Evolutionary conservation across 2,329 filamentous ascomycete genomes (phyloP).

Genomic region (Microcyclosporella mali): DNA sequence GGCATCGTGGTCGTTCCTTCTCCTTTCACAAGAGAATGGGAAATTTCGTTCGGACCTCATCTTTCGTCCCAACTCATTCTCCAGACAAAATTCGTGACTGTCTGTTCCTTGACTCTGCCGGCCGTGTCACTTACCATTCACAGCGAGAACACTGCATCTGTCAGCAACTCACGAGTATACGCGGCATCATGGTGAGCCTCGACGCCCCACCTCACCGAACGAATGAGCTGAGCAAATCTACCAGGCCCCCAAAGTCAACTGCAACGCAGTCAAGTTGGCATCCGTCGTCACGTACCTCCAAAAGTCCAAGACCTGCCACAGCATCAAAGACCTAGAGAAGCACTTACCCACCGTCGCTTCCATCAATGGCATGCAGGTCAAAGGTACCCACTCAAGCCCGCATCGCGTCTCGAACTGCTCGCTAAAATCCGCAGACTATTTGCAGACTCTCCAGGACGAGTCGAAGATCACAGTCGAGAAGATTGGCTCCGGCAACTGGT

Average conservation of each 20-base stretch:
- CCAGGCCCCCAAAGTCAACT: constrained; percentile 33
- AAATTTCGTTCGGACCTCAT: too few relatives aligned
- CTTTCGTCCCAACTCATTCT: too few relatives aligned
- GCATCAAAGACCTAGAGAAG: constrained; percentile 63
- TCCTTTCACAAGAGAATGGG: too few relatives aligned
- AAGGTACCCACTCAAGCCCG: constrained; percentile 16
- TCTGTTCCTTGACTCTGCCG: too few relatives aligned
- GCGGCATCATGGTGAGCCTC: too few relatives aligned
- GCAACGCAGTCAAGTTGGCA: constrained; percentile 53
- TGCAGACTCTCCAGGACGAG: constrained; percentile 58
- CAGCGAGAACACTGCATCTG: too few relatives aligned
- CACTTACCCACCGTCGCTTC: constrained; percentile 54
- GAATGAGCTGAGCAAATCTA: too few relatives aligned
- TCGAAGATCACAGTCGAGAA: constrained; percentile 59
- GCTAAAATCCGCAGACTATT: constrained; percentile 44
- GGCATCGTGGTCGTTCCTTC: too few relatives aligned
- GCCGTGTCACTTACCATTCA: too few relatives aligned
- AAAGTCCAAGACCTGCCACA: constrained; percentile 55
- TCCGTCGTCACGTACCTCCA: constrained; percentile 56
- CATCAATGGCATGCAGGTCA: constrained; percentile 56
- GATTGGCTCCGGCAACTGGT: constrained; percentile 66
- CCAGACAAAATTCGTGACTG: too few relatives aligned
- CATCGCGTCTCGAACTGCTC: background rate
- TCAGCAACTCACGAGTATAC: too few relatives aligned
- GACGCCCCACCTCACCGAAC: too few relatives aligned